These are phyloP conservation scores for Pseudogymnoascus sp. DNA, from an alignment of 2,329 filamentous ascomycete genomes.

Conservation along the genomic window DNA sequence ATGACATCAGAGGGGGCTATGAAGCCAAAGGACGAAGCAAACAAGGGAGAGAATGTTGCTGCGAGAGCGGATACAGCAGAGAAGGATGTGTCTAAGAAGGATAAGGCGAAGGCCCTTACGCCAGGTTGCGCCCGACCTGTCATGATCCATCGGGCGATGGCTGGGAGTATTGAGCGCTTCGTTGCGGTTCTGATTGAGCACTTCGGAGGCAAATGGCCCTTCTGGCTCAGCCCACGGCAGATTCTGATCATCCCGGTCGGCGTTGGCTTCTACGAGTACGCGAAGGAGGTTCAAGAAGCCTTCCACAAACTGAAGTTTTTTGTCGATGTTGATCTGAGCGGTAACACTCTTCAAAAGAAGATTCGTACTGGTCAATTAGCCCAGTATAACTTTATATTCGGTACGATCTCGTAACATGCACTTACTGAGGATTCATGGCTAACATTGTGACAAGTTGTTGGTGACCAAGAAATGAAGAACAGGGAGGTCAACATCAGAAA, in stretches of 20 bases:
- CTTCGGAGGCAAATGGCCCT: constrained; percentile 81
- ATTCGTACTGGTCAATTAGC: constrained; percentile 73
- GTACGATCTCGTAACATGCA: constrained; percentile 33
- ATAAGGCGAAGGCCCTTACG: constrained; percentile 45
- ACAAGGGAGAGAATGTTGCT: constrained; percentile 1
- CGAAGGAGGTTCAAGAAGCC: constrained; percentile 62
- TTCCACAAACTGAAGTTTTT: constrained; percentile 64
- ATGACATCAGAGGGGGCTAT: constrained; percentile 61
- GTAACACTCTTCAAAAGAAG: constrained; percentile 85
- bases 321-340: constrained; percentile 62
- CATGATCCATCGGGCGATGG: constrained; percentile 80
- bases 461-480: constrained; percentile 53
- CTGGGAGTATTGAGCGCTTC: constrained; percentile 62
- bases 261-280: constrained; percentile 64
- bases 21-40: constrained; percentile 31
- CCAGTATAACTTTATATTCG: constrained; percentile 79
- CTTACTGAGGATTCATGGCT: not conserved
- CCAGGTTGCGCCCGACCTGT: constrained; percentile 71
- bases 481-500: constrained; percentile 57
- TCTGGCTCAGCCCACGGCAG: constrained; percentile 81
- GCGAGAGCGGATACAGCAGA: constrained; percentile 12
- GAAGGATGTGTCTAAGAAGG: constrained; percentile 31
- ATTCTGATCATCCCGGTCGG: constrained; percentile 73
- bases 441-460: constrained; percentile 42
- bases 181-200: constrained; percentile 76